These are phyloP conservation scores for Trametes maxima DNA, from an alignment of 768 basidiomycete genomes.

Conservation along the genomic window DNA sequence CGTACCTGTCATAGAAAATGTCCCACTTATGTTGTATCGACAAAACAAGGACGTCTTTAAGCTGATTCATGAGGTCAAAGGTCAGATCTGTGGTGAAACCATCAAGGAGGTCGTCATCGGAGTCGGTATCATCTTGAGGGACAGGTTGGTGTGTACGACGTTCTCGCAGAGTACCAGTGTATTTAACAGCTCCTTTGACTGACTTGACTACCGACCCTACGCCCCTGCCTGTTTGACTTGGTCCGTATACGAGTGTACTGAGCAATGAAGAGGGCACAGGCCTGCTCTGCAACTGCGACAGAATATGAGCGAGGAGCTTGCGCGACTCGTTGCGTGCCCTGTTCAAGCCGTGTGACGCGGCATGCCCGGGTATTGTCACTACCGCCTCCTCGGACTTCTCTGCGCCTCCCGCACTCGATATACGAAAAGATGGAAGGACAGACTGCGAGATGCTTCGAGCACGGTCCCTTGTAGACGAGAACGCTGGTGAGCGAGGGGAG, in stretches of 20 bases:
- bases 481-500: conserved; percentile 16
- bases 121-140: conserved; percentile 46
- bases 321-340: conserved; percentile 62
- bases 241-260: conserved; percentile 34
- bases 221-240: conserved; percentile 11
- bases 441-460: conserved; percentile 32
- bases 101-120: conserved; percentile 33
- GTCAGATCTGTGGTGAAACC: conserved; percentile 67
- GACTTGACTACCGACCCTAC: conserved; percentile 24
- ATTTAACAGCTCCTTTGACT: conserved; percentile 26
- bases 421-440: conserved; percentile 31
- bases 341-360: conserved; percentile 31
- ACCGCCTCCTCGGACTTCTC: conserved; percentile 28
- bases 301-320: conserved; percentile 67
- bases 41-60: conserved; percentile 61
- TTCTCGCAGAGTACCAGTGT: conserved; percentile 28
- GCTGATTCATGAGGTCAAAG: conserved; percentile 61
- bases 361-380: conserved; percentile 20
- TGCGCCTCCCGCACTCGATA: conserved; percentile 31
- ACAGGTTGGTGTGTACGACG: conserved; percentile 21
- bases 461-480: conserved; percentile 21
- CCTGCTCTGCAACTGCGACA: conserved; percentile 63
- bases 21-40: conserved; percentile 61
- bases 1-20: conserved; percentile 60
- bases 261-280: conserved; percentile 55